Base-by-base conservation (phyloP, 1,284 basidiomycete genomes). In the Leccinum pseudoinsigne region DNA sequence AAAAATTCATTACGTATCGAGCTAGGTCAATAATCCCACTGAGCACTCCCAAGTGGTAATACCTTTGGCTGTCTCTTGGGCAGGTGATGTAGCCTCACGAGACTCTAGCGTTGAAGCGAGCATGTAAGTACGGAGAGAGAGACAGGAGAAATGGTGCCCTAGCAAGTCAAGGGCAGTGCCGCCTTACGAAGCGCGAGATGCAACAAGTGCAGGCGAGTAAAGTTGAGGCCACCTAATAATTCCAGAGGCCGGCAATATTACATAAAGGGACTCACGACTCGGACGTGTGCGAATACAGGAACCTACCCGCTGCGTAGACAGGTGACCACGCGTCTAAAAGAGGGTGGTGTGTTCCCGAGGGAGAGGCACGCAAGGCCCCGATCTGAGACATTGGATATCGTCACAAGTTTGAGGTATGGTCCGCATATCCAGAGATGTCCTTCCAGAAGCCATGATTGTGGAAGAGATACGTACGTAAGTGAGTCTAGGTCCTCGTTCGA, bases 111-210 rank as follows among this genome's bases (percentile, higher is more conserved):
- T 42, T 28, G 45, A 11, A 34, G 31, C 42, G 10, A 34, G 18
- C 18, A 21, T 47, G 51, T 65, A 56, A 58, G 38, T 55, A 47
- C 31, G 16, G 62, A 26, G 10, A 8, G 11, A 8, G 23, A 45
- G 54, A 55, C 59, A 5, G 16, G 16, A 42, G 16, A 68, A 55
- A 51, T 5, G 12, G 26, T 53, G 31, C 12, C 36, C 28, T 9
- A 26, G 23, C 2, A 11, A 26, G 5, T 42, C n/a, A 58, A 34
- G 26, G n/a, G 58, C 10, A 47, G 38, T 23, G 26, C 11, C 62
- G 9, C 31, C 75, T 5, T 62, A 78, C 72, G 78, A 51, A 79
- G 69, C n/a, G 78, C 76, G 26, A 80, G 26, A 28, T 28, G 26
- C 26, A 28, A 28, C 26, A 28, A 28, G 26, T 26, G 26, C 26